Base-by-base conservation (phyloP, 1,284 basidiomycete genomes). In the Tremellales sp. region DNA sequence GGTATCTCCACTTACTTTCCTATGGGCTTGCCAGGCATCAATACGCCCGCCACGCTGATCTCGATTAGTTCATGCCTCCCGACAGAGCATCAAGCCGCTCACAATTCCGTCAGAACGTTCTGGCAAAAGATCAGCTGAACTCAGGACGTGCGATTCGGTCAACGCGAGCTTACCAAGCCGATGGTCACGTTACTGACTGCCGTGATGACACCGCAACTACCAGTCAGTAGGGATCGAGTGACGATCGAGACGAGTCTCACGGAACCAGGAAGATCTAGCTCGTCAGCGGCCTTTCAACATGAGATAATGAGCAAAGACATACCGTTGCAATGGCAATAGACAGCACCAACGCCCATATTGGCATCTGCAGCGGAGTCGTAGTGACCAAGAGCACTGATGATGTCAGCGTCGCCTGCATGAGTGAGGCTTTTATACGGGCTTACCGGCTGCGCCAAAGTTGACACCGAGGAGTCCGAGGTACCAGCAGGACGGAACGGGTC, bases 21-120 rank as follows among this genome's bases (percentile, higher is more conserved):
- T 41, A 79, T 77, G 1, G 78, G 77, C 47, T 74, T 75, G 4
- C 78, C 78, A 1, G 78, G 78, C 64, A 77, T 74, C 29, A 79
- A 57, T 33, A 77, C 66, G 0, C 78, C 78, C 3, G 75, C 74
- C 0, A 77, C 71, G 46, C 72, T 73, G 21, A 4, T 15, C 13
- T 24, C 4, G 7, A 19, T 19, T 1, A 19, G n/a, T n/a, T n/a
- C n/a, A n/a, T n/a, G n/a, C n/a, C n/a, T n/a, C n/a, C n/a, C n/a
- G n/a, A n/a, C n/a, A n/a, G n/a, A n/a, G n/a, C n/a, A n/a, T n/a
- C n/a, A n/a, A n/a, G n/a, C 15, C 19, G 19, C 68, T 61, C 24
- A 72, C 71, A 77, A 76, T 50, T 79, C 77, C 1, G 76, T 78
- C 44, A 79, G 62, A 26, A 79, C 77, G 48, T 75, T 75, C 63